phyloP scores from a whole-genome alignment of 2,329 filamentous ascomycete genomes.

The Alternaria rosae region DNA sequence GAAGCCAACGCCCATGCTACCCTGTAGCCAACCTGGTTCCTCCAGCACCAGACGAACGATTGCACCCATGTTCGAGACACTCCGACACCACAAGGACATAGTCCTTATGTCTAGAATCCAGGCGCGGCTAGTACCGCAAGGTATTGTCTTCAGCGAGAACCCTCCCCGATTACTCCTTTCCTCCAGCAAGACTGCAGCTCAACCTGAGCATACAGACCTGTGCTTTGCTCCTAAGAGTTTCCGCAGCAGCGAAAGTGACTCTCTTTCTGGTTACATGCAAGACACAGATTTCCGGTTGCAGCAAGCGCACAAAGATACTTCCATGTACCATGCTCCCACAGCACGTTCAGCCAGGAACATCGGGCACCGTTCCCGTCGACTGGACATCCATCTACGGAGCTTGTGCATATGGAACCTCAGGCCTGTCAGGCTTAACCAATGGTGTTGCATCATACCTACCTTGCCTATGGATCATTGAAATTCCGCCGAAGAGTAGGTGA shows the following conservation, averaged over 20 bases:
- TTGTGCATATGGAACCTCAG: not conserved
- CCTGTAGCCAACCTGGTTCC: not conserved
- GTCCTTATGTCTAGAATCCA: not conserved
- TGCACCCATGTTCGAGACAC: not conserved
- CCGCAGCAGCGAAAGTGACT: not conserved
- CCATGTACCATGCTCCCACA: not conserved
- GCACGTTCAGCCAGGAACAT: not conserved
- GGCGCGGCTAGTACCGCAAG: not conserved
- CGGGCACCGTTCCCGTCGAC: not conserved
- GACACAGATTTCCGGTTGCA: not conserved
- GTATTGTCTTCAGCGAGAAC: not conserved
- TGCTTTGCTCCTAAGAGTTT: not conserved
- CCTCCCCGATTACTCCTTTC: not conserved
- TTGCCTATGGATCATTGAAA: not conserved
- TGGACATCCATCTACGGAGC: not conserved
- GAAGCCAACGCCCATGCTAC: not conserved
- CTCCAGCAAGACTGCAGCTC: not conserved
- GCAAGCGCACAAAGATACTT: not conserved
- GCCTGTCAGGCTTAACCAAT: not conserved
- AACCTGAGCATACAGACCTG: not conserved
- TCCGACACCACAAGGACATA: not conserved
- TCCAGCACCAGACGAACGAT: not conserved
- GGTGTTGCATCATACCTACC: not conserved
- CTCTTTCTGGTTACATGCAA: not conserved
- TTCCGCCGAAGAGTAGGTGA: not conserved